Evolutionary conservation across 768 basidiomycete genomes (phyloP).

Genomic region (Tricholoma sp.): DNA sequence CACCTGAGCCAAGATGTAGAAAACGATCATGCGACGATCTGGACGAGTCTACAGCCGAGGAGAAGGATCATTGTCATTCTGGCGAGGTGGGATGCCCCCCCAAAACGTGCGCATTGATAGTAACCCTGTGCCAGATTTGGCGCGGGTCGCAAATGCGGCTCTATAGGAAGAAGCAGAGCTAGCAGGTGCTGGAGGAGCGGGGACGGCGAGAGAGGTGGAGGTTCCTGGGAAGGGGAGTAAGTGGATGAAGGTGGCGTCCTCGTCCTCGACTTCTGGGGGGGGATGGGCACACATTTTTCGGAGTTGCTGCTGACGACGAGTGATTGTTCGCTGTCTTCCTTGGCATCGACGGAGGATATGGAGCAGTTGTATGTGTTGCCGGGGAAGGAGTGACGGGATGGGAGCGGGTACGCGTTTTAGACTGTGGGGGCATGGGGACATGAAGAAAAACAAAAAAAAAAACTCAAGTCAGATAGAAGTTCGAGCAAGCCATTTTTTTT

Average conservation of each 20-base stretch:
- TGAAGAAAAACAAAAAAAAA: no score
- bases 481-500: no score
- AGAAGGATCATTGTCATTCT: slow-evolving; percentile 11
- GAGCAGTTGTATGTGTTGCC: not conserved
- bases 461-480: no score
- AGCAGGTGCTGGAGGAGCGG: slow-evolving; percentile 42
- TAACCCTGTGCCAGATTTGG: slow-evolving; percentile 9
- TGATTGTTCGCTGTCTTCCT: slow-evolving; percentile 1
- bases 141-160: slow-evolving; percentile 19
- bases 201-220: slow-evolving; percentile 1
- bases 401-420: not conserved
- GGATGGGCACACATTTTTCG: not conserved
- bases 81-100: slow-evolving; percentile 24
- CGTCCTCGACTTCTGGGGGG: not conserved
- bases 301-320: slow-evolving; percentile 3
- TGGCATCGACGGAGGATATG: not conserved
- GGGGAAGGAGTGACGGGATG: not conserved
- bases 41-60: slow-evolving; percentile 22
- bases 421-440: no score
- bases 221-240: not conserved
- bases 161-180: slow-evolving; percentile 43
- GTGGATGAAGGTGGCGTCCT: slow-evolving; percentile 11
- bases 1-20: not conserved
- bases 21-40: slow-evolving; percentile 29
- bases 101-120: slow-evolving; percentile 19